Conservation (phyloP, 116 monocot species). For the Posidonia oceanica region DNA sequence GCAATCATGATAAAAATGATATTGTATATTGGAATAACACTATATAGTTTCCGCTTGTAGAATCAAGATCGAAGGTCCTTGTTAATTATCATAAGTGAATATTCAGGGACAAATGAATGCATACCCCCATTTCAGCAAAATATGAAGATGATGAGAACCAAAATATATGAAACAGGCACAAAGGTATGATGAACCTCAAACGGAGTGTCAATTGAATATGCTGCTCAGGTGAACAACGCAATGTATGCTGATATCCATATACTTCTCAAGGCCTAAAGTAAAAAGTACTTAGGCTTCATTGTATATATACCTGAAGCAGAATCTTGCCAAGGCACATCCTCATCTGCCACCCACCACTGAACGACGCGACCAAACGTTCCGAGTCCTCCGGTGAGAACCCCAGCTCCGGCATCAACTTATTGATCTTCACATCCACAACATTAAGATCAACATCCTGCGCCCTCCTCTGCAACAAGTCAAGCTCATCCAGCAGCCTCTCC, state of each 20-base stretch:
- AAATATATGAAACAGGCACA: not conserved
- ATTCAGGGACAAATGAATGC: too few species aligned
- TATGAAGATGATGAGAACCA: not conserved
- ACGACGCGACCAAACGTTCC: conserved; percentile 83
- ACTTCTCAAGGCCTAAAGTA: not conserved
- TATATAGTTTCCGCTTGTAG: too few species aligned
- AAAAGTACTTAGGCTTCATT: not conserved
- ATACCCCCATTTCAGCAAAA: too few species aligned
- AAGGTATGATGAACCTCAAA: too few species aligned
- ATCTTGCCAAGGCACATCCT: conserved; percentile 97
- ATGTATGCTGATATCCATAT: not conserved
- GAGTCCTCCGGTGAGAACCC: conserved; percentile 75
- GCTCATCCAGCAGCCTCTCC: conserved; percentile 88
- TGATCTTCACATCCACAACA: conserved; percentile 76
- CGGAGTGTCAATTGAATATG: too few species aligned
- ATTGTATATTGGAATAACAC: too few species aligned
- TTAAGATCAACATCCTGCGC: conserved; percentile 74
- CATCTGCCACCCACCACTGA: conserved; percentile 99
- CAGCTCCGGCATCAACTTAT: conserved; percentile 83
- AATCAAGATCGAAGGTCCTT: too few species aligned
- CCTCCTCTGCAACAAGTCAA: conserved; percentile 86
- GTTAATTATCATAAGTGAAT: too few species aligned
- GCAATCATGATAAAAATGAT: not conserved
- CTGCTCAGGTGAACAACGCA: too few species aligned
- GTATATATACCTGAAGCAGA: conserved; percentile 72